Base-by-base conservation (phyloP, 768 basidiomycete species). In the Russula ochroleuca region DNA sequence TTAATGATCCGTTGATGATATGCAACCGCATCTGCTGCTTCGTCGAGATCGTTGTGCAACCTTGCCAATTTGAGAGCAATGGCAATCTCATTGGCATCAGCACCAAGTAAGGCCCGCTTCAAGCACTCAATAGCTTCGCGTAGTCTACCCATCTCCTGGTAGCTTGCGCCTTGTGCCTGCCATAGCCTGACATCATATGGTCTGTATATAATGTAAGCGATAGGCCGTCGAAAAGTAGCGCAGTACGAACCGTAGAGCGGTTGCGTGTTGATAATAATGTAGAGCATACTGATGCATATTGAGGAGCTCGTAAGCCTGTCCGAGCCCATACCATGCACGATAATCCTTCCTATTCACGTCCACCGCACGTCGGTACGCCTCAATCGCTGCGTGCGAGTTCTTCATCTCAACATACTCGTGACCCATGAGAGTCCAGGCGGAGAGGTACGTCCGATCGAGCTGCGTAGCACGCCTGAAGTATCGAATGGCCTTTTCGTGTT, bases 391-490 rank as follows among this genome's bases (percentile, higher is more conserved):
- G 79, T 98, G 95, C 5, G 94, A 94, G 74, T 99, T 98, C 77
- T 98, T 98, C 87, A 97, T 87, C 76, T 99, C 97, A 49, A 99
- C 90, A 70, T 91, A 98, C 75, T 98, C 97, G 71, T 99, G 97
- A 1, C 97, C 97, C 93, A 99, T 94, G 67, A 99, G 77, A 5
- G 96, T 98, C 97, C 97, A 99, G 6, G 97, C 97, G 8, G 94
- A 91, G 50, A 98, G 81, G 75, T 94, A 98, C 2, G 90, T 94
- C 60, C 91, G 84, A 74, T 99, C 95, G 52, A 99, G 83, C 71
- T 95, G 88, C n/a, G 94, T 90, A 9, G 96, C 94, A 63, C 95
- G 83, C 67, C 88, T 83, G 76, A 98, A 98, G 75, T 98, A 98
- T 70, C 89, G 89, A 68, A 98, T 88, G 1, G 97, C 94, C 76